phyloP scores from a whole-genome alignment of 768 basidiomycete species.

The Lactarius trivialis region DNA sequence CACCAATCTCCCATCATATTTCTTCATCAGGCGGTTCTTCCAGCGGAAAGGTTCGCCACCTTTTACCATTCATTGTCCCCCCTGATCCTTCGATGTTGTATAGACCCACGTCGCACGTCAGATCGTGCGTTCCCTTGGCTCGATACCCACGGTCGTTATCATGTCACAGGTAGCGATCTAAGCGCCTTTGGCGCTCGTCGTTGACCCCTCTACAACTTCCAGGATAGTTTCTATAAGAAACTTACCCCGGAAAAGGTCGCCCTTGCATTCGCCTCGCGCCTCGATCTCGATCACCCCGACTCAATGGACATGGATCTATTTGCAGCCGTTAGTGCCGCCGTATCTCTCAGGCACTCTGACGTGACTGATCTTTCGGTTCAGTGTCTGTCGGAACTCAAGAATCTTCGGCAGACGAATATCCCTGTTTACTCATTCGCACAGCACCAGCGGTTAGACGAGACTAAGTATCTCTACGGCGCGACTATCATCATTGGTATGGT shows the following conservation, averaged over 20 bases:
- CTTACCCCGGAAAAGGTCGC: constrained; percentile 73
- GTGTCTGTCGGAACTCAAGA: constrained; percentile 83
- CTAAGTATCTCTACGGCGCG: constrained; percentile 88
- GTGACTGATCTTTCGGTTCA: constrained; percentile 28
- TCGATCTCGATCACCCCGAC: constrained; percentile 90
- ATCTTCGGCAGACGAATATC: constrained; percentile 77
- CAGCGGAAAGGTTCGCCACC: constrained; percentile 64
- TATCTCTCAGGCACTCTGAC: constrained; percentile 5
- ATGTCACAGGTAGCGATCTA: constrained; percentile 61
- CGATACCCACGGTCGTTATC: constrained; percentile 83
- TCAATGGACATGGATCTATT: constrained; percentile 89
- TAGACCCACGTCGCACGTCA: constrained; percentile 84
- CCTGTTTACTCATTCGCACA: constrained; percentile 91
- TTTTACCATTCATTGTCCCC: neutral
- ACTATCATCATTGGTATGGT: constrained; percentile 76
- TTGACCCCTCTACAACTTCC: constrained; percentile 8
- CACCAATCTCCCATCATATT: neutral
- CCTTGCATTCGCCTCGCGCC: constrained; percentile 72
- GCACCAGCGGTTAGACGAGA: constrained; percentile 76
- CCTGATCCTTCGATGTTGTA: constrained; percentile 6
- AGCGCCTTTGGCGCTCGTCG: neutral
- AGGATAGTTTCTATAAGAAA: constrained; percentile 93
- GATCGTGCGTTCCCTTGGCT: constrained; percentile 75
- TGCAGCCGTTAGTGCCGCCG: constrained; percentile 48
- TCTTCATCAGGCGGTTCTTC: constrained; percentile 63